Evolutionary conservation across 2,329 filamentous ascomycete species (phyloP).

Genomic region (Metarhizium robertsii): DNA sequence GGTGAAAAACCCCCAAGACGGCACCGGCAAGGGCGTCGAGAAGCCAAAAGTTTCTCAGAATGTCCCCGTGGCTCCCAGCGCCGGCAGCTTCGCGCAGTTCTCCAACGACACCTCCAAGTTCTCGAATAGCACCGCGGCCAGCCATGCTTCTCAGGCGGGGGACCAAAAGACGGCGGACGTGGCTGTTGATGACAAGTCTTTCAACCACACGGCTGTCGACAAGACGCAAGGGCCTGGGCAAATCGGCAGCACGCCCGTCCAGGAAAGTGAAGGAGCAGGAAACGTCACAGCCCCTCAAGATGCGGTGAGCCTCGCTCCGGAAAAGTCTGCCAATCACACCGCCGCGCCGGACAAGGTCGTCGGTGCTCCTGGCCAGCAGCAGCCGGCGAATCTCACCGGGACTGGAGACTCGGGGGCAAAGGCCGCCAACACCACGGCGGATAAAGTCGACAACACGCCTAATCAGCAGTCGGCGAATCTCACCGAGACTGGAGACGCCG

Average conservation of each 20-base stretch:
- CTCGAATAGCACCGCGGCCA: background rate
- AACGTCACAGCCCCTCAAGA: background rate
- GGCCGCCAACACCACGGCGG: background rate
- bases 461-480: background rate
- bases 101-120: background rate
- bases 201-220: background rate
- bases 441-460: background rate
- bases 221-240: background rate
- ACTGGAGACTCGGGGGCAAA: background rate
- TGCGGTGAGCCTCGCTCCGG: background rate
- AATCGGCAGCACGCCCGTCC: background rate
- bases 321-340: background rate
- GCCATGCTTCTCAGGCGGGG: too few relatives aligned
- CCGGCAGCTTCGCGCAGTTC: background rate
- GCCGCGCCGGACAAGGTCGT: background rate
- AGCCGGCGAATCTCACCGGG: background rate
- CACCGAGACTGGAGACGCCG: background rate
- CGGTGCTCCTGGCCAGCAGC: background rate
- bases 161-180: background rate
- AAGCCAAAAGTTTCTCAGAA: background rate
- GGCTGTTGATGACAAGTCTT: background rate
- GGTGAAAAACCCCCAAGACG: background rate
- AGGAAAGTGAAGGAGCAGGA: background rate
- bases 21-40: background rate
- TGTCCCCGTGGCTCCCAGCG: background rate